Conservation (phyloP, 805 yeast species). For the Teunomyces lycoperdinae region DNA sequence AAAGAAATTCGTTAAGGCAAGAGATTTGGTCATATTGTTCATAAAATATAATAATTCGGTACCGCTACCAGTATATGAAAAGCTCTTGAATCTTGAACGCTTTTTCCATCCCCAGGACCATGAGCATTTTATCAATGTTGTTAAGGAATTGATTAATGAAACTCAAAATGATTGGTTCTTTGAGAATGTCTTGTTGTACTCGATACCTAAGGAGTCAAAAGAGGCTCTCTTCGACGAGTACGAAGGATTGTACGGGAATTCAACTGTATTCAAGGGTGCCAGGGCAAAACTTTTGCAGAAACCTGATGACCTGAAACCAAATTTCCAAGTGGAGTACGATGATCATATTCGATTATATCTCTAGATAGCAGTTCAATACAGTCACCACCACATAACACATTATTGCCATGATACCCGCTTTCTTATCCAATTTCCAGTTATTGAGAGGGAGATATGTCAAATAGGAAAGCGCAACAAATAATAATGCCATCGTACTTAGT, state of each 20-base stretch:
- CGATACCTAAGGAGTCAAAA: conserved; percentile 15
- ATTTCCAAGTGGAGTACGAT: conserved; percentile 1
- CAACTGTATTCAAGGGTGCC: conserved; percentile 8
- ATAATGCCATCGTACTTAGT: conserved; percentile 24
- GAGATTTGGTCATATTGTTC: conserved; percentile 28
- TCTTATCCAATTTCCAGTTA: conserved; percentile 32
- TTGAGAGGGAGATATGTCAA: conserved; percentile 29
- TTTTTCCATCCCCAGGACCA: conserved; percentile 24
- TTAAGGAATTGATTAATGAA: conserved; percentile 25
- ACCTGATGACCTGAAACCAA: not conserved
- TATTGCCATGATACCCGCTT: conserved; percentile 24
- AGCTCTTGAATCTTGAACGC: conserved; percentile 43
- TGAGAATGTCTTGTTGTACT: conserved; percentile 26
- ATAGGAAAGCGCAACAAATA: conserved; percentile 19
- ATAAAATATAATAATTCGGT: conserved; percentile 19
- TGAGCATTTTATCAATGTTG: conserved; percentile 23
- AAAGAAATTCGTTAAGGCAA: conserved; percentile 37
- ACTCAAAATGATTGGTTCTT: conserved; percentile 37
- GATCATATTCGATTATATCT: conserved; percentile 1
- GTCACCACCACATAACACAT: conserved; percentile 21
- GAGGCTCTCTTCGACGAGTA: conserved; percentile 23
- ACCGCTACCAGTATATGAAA: conserved; percentile 37
- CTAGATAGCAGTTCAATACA: conserved; percentile 14
- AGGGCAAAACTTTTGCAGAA: conserved; percentile 3
- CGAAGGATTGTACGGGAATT: conserved; percentile 11